Evolutionary conservation across 768 basidiomycete genomes (phyloP).

Genomic region (Phaeolepiota aurea): DNA sequence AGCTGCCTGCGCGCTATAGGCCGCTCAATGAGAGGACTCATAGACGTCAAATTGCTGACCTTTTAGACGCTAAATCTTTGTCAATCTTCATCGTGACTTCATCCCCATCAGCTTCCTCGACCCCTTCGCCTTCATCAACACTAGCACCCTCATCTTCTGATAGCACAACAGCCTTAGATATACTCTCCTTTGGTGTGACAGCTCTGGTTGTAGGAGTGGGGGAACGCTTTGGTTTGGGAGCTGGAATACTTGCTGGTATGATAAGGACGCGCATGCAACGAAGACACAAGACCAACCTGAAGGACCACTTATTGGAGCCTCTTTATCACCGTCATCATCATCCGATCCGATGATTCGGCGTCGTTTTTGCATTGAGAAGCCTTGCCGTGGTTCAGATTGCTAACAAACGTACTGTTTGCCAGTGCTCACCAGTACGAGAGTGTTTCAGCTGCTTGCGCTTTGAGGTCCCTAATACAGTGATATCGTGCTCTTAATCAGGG

Average conservation of each 20-base stretch:
- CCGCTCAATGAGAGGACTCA: background rate
- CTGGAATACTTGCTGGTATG: background rate
- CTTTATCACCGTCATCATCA: background rate
- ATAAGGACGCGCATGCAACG: background rate
- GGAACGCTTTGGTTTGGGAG: background rate
- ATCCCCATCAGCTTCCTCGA: conserved; percentile 17
- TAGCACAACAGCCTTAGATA: conserved; percentile 10
- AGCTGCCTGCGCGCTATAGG: conserved; percentile 57
- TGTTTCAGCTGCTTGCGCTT: too few relatives aligned
- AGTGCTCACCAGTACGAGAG: too few relatives aligned
- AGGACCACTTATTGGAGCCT: too few relatives aligned
- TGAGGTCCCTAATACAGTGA: too few relatives aligned
- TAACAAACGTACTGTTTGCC: too few relatives aligned
- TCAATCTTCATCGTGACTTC: conserved; percentile 20
- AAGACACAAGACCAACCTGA: too few relatives aligned
- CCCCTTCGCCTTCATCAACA: conserved; percentile 13
- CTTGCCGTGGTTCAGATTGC: too few relatives aligned
- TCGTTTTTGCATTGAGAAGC: too few relatives aligned
- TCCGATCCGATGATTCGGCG: background rate
- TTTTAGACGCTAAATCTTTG: conserved; percentile 8
- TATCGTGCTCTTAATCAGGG: too few relatives aligned
- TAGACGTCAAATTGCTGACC: background rate
- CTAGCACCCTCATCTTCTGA: conserved; percentile 14
- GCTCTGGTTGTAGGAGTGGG: background rate
- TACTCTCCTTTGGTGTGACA: background rate